These are phyloP conservation scores for Mycena alexandri DNA, from an alignment of 768 basidiomycete species.

Conservation along the genomic window DNA sequence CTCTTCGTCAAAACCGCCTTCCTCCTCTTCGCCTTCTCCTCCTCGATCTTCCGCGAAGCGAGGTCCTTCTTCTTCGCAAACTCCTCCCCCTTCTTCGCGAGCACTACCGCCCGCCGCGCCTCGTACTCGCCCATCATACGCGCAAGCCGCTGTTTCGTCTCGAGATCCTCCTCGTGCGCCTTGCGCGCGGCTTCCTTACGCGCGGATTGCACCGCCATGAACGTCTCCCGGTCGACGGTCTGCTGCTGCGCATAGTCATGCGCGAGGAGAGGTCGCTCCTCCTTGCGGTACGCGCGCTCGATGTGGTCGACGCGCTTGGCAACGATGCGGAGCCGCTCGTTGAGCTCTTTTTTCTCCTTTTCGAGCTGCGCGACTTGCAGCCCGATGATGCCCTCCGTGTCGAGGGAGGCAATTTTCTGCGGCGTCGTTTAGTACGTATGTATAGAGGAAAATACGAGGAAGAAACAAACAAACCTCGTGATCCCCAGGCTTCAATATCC, in stretches of 20 bases:
- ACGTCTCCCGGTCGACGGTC: conserved; percentile 76
- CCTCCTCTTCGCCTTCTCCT: conserved; percentile 85
- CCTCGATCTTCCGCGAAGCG: conserved; percentile 80
- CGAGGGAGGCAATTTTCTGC: conserved; percentile 85
- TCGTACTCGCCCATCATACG: conserved; percentile 82
- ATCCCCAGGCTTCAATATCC: conserved; percentile 62
- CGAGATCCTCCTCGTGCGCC: conserved; percentile 75
- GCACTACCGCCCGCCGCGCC: conserved; percentile 63
- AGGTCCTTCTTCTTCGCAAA: conserved; percentile 69
- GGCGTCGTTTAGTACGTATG: conserved; percentile 1
- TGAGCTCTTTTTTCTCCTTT: conserved; percentile 93
- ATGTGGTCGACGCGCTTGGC: conserved; percentile 94
- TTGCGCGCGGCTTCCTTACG: conserved; percentile 67
- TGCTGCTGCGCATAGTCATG: conserved; percentile 93
- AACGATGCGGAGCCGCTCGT: conserved; percentile 83
- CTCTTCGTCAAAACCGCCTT: conserved; percentile 67
- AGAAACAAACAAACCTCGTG: conserved; percentile 52
- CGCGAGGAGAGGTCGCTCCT: conserved; percentile 87
- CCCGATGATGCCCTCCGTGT: conserved; percentile 87
- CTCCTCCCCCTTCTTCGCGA: conserved; percentile 72
- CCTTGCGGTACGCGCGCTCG: conserved; percentile 95
- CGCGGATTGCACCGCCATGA: conserved; percentile 69
- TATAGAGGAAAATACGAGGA: neutral
- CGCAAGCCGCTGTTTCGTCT: conserved; percentile 79
- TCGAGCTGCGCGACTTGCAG: conserved; percentile 96